Evolutionary conservation across 495 filamentous ascomycete species (phyloP), one percentile per base, ranked within the genome.

Genomic region (Glonium stellatum): DNA sequence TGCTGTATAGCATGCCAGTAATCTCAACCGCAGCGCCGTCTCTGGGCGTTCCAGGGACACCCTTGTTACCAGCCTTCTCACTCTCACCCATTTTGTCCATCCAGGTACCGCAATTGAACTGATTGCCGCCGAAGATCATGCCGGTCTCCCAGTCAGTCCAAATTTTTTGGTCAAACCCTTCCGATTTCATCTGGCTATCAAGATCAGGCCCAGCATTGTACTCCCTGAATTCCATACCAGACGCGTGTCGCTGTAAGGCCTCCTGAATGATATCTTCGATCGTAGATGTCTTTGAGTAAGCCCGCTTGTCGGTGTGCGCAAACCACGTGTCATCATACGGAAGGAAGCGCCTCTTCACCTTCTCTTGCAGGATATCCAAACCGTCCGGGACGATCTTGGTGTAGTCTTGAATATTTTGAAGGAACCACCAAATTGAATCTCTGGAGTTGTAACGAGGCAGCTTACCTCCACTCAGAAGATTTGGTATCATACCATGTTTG

Each of bases 51-150:
- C 91, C 95, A 0, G 95, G 95, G n/a, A 93, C 76, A 54, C 95
- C 95, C 77, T 96, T 97, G 67, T 84, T 95, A 39, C 87, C 85
- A 22, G 95, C 95, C 58, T 84, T 88, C 57, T 87, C 82, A 58
- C 89, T 95, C 73, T 99, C 95, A n/a, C 95, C 95, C 93, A 97
- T 99, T 80, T 99, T 99, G 76, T 99, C 95, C 87, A 96, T 95
- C 95, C 95, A 99, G 4, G 95, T 99, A 55, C 95, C 95, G 67
- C 95, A 99, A 69, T 99, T 99, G 70, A 75, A 77, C 70, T 97
- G 90, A 64, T 87, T 97, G 37, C 95, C 95, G 39, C 95, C 95
- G 65, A 92, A 95, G 59, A 99, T 85, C 55, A 99, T 80, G 18
- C 95, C 95, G 1, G 87, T 96, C 11, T 82, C 79, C 95, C 93